A percentile compares a stretch with the other conserved stretches of the same genome.
Evolutionary conservation across 441 rosid genomes (phyloP).

Genomic region (Erysimum pusillum): DNA sequence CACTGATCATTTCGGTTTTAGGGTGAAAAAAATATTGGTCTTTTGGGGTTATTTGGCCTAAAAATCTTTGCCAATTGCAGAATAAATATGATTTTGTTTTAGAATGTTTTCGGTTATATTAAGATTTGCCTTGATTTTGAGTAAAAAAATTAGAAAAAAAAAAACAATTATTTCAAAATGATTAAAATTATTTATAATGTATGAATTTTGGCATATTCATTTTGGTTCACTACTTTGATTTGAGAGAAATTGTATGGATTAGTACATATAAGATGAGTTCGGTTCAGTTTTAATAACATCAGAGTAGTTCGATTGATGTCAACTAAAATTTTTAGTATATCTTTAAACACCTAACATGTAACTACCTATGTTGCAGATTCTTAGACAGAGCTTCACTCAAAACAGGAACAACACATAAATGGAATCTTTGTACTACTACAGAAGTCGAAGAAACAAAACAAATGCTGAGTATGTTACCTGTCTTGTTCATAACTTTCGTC

Average conservation of each 20-base stretch:
- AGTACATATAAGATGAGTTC: too few species aligned
- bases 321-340: background rate
- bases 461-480: constrained; percentile 88
- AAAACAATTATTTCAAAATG: background rate
- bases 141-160: too few species aligned
- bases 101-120: background rate
- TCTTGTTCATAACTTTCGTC: constrained; percentile 66
- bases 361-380: constrained; percentile 56
- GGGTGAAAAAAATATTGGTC: too few species aligned
- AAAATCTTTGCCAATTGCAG: too few species aligned
- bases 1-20: background rate
- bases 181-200: background rate
- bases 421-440: constrained; percentile 79
- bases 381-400: constrained; percentile 74
- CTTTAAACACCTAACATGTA: constrained; percentile 12
- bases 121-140: too few species aligned
- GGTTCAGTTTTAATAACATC: background rate
- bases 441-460: constrained; percentile 97
- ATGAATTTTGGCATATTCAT: too few species aligned
- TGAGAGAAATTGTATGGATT: background rate
- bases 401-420: constrained; percentile 60
- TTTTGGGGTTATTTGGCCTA: too few species aligned
- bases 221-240: too few species aligned
- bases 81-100: background rate
- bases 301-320: too few species aligned